Conservation (phyloP, 371 early-diverging fungal genomes). For the Lichtheimia hyalospora region DNA sequence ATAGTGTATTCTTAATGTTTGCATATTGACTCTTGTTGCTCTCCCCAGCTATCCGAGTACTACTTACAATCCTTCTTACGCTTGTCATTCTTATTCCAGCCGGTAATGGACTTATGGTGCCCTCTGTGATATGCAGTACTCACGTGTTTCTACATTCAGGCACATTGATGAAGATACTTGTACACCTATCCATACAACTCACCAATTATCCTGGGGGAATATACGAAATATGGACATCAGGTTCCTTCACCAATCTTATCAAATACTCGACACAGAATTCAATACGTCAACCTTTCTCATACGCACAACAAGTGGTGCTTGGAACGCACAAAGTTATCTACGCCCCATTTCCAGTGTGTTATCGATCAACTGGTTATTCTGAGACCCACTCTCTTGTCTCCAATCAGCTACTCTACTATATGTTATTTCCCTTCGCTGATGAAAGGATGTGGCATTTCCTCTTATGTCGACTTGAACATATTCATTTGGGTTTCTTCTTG, state of each 20-base stretch:
- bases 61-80: constrained; percentile 33
- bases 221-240: constrained; percentile 12
- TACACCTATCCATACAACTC: constrained; percentile 42
- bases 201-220: constrained; percentile 25
- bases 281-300: constrained; percentile 1
- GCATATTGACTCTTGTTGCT: not conserved
- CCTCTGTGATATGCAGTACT: too few relatives aligned
- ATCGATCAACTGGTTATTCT: constrained; percentile 10
- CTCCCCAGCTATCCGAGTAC: constrained; percentile 23
- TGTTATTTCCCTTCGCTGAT: constrained; percentile 54
- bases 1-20: not conserved
- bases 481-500: constrained; percentile 65
- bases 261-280: constrained; percentile 13
- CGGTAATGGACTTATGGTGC: constrained; percentile 8
- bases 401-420: constrained; percentile 30
- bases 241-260: constrained; percentile 10
- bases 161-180: constrained; percentile 53
- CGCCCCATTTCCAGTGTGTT: constrained; percentile 43
- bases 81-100: constrained; percentile 30
- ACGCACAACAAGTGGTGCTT: not conserved
- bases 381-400: constrained; percentile 29
- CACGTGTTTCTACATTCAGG: constrained; percentile 10
- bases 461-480: constrained; percentile 56
- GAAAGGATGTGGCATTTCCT: constrained; percentile 52
- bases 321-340: constrained; percentile 21